Percentiles rank a stretch among this genome's conserved stretches.
Evolutionary conservation across 768 basidiomycete species (phyloP).

Genomic region (Coprinopsis strossmayeri): DNA sequence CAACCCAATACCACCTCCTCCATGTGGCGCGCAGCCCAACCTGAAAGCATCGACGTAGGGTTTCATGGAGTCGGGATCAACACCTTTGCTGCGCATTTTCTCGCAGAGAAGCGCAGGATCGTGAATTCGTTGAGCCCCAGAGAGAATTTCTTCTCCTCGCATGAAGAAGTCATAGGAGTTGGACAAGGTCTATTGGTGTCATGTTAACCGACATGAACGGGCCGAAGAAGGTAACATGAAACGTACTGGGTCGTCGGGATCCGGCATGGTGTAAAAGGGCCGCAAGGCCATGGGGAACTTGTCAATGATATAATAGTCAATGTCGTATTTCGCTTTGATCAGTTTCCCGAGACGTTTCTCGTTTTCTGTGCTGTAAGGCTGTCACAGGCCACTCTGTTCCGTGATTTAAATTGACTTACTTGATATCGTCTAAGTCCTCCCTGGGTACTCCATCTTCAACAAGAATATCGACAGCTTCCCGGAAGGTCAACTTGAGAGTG

Average conservation of each 20-base stretch:
- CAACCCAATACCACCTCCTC: slow-evolving; percentile 92
- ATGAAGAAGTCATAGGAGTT: slow-evolving; percentile 99
- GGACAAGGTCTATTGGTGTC: slow-evolving; percentile 59
- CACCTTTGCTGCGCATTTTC: slow-evolving; percentile 81
- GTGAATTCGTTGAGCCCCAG: slow-evolving; percentile 97
- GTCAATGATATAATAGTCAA: slow-evolving; percentile 99
- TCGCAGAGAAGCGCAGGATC: slow-evolving; percentile 75
- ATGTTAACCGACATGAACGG: slow-evolving; percentile 8
- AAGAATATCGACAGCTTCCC: slow-evolving; percentile 81
- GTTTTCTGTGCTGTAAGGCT: slow-evolving; percentile 73
- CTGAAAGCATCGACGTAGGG: slow-evolving; percentile 92
- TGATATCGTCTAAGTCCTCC: slow-evolving; percentile 83
- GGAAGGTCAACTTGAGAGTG: slow-evolving; percentile 81
- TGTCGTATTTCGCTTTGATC: slow-evolving; percentile 90
- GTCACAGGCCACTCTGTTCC: slow-evolving; percentile 8
- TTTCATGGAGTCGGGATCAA: slow-evolving; percentile 90
- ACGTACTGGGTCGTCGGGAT: slow-evolving; percentile 80
- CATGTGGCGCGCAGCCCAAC: slow-evolving; percentile 93
- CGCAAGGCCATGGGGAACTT: slow-evolving; percentile 96
- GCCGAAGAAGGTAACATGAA: slow-evolving; percentile 6
- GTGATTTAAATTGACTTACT: slow-evolving; percentile 35
- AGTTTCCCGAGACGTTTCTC: slow-evolving; percentile 90
- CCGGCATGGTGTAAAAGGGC: slow-evolving; percentile 99
- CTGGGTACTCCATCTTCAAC: slow-evolving; percentile 80
- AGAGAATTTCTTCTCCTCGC: slow-evolving; percentile 98